A percentile compares a stretch with the other conserved stretches of the same genome.
phyloP scores from a whole-genome alignment of 2,329 filamentous ascomycete species.

The Fusarium burgessii region DNA sequence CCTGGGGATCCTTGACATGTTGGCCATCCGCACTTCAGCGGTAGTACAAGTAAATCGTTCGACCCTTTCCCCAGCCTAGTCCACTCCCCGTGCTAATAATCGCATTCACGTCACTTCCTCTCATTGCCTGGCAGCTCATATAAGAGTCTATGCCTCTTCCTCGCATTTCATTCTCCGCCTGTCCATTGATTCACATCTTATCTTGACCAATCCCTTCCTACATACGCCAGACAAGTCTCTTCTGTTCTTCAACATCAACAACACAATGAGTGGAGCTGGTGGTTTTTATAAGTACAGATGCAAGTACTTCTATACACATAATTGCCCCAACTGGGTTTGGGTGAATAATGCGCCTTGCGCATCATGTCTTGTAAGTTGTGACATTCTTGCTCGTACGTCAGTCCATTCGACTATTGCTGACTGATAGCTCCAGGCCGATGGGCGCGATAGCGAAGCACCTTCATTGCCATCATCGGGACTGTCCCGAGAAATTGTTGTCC shows the following conservation, averaged over 20 bases:
- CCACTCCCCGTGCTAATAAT: constrained; percentile 41
- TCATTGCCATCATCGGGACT: constrained; percentile 44
- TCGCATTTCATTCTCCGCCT: constrained; percentile 29
- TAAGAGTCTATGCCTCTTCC: constrained; percentile 37
- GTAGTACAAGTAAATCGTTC: constrained; percentile 48
- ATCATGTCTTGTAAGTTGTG: constrained; percentile 60
- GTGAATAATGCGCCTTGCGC: constrained; percentile 63
- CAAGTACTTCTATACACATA: constrained; percentile 65
- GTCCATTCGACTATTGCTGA: constrained; percentile 24
- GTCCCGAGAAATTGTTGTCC: constrained; percentile 59
- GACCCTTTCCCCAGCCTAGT: constrained; percentile 43
- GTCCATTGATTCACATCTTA: constrained; percentile 27
- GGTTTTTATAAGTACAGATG: constrained; percentile 66
- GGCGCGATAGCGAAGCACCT: constrained; percentile 59
- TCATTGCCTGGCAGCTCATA: constrained; percentile 39
- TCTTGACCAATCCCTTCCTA: constrained; percentile 14
- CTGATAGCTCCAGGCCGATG: constrained; percentile 57
- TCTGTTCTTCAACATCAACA: constrained; percentile 19
- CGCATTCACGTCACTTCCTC: constrained; percentile 44
- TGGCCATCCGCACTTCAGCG: constrained; percentile 41
- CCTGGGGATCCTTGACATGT: constrained; percentile 47
- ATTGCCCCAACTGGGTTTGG: constrained; percentile 67
- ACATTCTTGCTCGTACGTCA: neutral
- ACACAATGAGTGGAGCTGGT: constrained; percentile 53
- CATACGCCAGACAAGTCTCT: constrained; percentile 7